A percentile compares a stretch with the other conserved stretches of the same genome.
These are phyloP conservation scores for Ophiostoma sp. DNA, from an alignment of 2,329 filamentous ascomycete genomes.

Conservation along the genomic window DNA sequence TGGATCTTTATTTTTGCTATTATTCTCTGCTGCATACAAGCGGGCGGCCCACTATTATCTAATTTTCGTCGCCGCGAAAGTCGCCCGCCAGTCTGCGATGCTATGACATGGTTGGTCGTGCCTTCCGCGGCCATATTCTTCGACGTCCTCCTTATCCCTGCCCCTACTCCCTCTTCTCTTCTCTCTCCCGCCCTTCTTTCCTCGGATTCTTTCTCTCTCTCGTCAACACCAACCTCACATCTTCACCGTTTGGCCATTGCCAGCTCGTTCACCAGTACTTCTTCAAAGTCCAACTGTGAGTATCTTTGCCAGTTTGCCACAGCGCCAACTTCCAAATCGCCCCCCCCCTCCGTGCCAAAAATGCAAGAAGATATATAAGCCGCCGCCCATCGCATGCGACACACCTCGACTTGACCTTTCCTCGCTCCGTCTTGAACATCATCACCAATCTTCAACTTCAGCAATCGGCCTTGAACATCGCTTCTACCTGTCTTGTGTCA, in stretches of 20 bases:
- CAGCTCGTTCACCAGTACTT: not conserved
- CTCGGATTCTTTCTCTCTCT: not conserved
- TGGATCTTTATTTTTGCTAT: constrained; percentile 5
- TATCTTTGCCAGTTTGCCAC: constrained; percentile 6
- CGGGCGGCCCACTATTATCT: not conserved
- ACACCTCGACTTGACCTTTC: not conserved
- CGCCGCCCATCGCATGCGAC: not conserved
- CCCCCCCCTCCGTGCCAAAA: not conserved
- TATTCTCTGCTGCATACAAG: not conserved
- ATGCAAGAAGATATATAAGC: not conserved
- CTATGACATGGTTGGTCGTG: constrained; percentile 13
- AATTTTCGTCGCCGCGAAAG: constrained; percentile 8
- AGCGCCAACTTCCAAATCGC: not conserved
- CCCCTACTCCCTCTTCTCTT: not conserved
- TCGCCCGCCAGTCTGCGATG: constrained; percentile 3
- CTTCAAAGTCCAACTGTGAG: not conserved
- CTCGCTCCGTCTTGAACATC: not conserved
- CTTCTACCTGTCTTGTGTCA: not conserved
- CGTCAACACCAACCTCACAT: not conserved
- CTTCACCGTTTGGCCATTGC: not conserved
- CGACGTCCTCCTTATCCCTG: constrained; percentile 1
- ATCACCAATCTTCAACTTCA: not conserved
- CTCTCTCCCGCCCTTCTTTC: not conserved
- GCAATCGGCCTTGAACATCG: not conserved
- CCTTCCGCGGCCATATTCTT: constrained; percentile 18